Base-by-base conservation (phyloP, 1,284 basidiomycete species). In the Taiwanofungus camphoratus region DNA sequence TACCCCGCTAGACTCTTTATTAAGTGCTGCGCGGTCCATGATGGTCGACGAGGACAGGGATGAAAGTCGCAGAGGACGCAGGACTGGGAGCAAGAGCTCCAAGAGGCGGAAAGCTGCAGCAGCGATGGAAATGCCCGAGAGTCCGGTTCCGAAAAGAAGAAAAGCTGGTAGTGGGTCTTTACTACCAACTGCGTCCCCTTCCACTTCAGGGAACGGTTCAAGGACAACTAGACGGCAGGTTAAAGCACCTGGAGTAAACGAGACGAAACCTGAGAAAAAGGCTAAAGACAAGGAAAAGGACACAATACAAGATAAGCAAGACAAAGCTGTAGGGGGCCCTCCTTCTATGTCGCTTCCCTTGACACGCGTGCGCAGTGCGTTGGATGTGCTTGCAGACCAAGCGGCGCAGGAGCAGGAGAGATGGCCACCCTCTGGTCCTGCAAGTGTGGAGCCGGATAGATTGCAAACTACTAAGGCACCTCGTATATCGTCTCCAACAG, bases 301-400 rank as follows among this genome's bases (percentile, higher is more conserved):
- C 24, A 24, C 5, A 27, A 15, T 15, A 12, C 18, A 36, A 13
- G 26, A 8, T 7, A 27, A 27, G 13, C 8, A 13, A 7, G 11
- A 9, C 6, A 9, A 18, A 9, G 9, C 31, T 16, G 31, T 33
- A 7, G 26, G 18, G 4, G 9, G 32, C 4, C 3, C 30, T 9
- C 20, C 38, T 3, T 16, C 41, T 1, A n/a, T 24, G 22, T 4
- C 30, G 7, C 33, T 39, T 2, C 20, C 27, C 11, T 16, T 22
- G 15, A 36, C 49, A 22, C 46, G 56, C 9, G 51, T 57, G 8
- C 50, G 51, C n/a, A 61, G 59, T 44, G 82, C 77, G 4, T 61
- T 85, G 53, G 81, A 85, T 51, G 80, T 84, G 26, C 65, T 86
- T 23, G 83, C 83, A 6, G 82, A 86, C 53, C 80, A 86, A 57